Percentiles rank a stretch among this genome's conserved stretches.
These are phyloP conservation scores for Aspergillus bridgeri DNA, from an alignment of 495 filamentous ascomycete species.

Conservation along the genomic window DNA sequence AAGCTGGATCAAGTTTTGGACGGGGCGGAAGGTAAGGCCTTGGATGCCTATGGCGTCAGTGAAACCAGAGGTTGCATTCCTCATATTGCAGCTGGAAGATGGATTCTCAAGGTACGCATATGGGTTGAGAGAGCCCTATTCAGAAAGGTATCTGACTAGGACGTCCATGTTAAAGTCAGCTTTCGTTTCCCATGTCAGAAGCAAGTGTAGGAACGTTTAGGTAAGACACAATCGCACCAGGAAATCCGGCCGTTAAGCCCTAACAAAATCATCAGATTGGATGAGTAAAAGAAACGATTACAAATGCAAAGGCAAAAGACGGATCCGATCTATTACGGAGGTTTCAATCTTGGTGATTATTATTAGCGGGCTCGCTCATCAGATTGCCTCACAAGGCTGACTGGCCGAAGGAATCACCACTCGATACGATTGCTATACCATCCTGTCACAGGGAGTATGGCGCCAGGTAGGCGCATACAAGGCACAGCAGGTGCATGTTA, in stretches of 20 bases:
- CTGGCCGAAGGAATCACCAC: background rate
- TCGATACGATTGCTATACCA: background rate
- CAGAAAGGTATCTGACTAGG: background rate
- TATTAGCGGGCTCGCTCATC: background rate
- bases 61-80: background rate
- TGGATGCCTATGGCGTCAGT: background rate
- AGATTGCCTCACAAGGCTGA: background rate
- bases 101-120: background rate
- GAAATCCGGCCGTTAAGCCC: background rate
- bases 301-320: constrained; percentile 38
- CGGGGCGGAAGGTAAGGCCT: background rate
- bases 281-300: constrained; percentile 33
- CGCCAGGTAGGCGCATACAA: background rate
- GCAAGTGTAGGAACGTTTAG: background rate
- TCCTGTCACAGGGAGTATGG: background rate
- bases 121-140: background rate
- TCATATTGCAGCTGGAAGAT: background rate
- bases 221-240: background rate
- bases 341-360: constrained; percentile 21
- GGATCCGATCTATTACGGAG: constrained; percentile 34
- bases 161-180: background rate
- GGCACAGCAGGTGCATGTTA: background rate
- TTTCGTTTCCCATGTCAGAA: background rate
- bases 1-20: background rate
- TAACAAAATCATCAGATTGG: background rate